phyloP scores from a whole-genome alignment of 495 filamentous ascomycete genomes.

The Aspergillus ellipticus region DNA sequence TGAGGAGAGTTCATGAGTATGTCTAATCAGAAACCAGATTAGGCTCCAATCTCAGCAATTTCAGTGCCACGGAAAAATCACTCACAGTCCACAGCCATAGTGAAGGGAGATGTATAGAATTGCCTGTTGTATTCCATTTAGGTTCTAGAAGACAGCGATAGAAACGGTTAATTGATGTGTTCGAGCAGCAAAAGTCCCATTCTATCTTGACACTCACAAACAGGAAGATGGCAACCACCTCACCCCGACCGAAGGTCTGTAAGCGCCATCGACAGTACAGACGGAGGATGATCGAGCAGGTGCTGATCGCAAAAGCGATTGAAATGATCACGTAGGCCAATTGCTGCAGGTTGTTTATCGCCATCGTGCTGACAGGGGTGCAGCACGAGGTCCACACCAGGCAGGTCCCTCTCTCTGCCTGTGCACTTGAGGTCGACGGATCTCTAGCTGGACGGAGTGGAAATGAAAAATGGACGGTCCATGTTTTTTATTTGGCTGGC shows the following conservation, averaged over 20 bases:
- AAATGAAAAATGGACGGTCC: too few species aligned
- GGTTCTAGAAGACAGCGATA: background rate
- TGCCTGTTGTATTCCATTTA: conserved; percentile 4
- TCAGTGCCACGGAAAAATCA: background rate
- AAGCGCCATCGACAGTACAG: conserved; percentile 6
- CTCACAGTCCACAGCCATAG: conserved; percentile 7
- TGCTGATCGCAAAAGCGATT: conserved; percentile 1
- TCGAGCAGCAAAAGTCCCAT: background rate
- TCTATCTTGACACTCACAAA: background rate
- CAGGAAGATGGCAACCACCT: conserved; percentile 2
- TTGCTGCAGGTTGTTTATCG: conserved; percentile 2
- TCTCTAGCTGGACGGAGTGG: too few species aligned
- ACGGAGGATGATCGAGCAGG: conserved; percentile 4
- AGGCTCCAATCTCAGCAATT: background rate
- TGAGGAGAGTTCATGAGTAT: background rate
- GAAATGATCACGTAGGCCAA: conserved; percentile 3
- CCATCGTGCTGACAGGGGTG: background rate
- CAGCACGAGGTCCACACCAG: background rate
- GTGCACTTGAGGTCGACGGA: too few species aligned
- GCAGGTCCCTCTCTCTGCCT: too few species aligned
- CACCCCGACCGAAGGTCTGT: background rate
- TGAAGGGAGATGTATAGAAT: conserved; percentile 4
- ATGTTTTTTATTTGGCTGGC: background rate
- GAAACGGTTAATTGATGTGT: too few species aligned
- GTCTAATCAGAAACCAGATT: background rate